phyloP scores from a whole-genome alignment of 768 basidiomycete genomes.

The Amanita subjunquillea region DNA sequence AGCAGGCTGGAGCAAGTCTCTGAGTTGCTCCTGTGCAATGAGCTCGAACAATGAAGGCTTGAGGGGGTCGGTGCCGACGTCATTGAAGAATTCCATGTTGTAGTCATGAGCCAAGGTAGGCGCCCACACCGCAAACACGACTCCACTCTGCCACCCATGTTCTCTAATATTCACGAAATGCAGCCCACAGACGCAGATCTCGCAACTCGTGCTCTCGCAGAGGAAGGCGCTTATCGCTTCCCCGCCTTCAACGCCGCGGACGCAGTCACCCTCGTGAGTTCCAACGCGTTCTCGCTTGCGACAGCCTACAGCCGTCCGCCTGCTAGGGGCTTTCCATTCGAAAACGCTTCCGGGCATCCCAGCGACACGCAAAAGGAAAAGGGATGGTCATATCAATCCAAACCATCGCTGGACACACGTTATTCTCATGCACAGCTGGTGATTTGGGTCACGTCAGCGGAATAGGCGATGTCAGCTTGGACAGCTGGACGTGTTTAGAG shows the following conservation, averaged over 20 bases:
- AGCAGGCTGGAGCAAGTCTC: constrained; percentile 88
- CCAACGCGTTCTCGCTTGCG: background rate
- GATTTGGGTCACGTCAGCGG: constrained; percentile 61
- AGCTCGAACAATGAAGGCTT: constrained; percentile 87
- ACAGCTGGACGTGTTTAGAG: constrained; percentile 72
- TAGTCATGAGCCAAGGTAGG: background rate
- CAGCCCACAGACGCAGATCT: constrained; percentile 63
- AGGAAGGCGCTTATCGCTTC: constrained; percentile 65
- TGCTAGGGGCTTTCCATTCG: constrained; percentile 58
- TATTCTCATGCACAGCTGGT: constrained; percentile 79
- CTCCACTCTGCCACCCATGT: constrained; percentile 30
- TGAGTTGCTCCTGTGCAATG: constrained; percentile 86
- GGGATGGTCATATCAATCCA: constrained; percentile 77
- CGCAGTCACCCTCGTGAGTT: constrained; percentile 60
- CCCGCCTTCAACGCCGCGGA: constrained; percentile 66
- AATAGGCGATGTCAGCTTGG: constrained; percentile 67
- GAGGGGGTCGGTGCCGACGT: constrained; percentile 58
- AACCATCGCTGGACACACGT: constrained; percentile 64
- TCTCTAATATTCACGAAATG: constrained; percentile 52
- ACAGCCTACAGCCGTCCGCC: background rate
- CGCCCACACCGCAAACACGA: background rate
- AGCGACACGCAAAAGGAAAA: constrained; percentile 65
- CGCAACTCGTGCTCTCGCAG: constrained; percentile 58
- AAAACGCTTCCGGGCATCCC: constrained; percentile 71
- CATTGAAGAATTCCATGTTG: constrained; percentile 76